Base-by-base conservation (phyloP, 108 stramenopile genomes). In the Discostella pseudostelligera region DNA sequence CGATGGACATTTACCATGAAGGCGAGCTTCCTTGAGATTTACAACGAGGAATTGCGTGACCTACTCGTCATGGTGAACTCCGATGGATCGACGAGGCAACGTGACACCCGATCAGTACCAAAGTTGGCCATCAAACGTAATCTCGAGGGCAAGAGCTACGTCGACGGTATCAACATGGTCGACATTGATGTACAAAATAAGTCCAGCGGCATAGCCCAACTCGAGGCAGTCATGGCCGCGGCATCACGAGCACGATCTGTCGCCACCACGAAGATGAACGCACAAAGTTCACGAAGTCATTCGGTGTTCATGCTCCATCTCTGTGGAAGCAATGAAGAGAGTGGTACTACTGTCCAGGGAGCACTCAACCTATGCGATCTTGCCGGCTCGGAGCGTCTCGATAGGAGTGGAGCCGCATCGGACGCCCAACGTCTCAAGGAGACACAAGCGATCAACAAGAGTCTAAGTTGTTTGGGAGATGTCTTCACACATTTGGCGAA, bases 231-330 rank as follows among this genome's bases (percentile, higher is more conserved):
- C 39, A 93, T 96, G 88, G 77, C 67, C 44, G 74, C 83, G 1
- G 99, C 99, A 8, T 90, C 95, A 4, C 68, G 87, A 53, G 80
- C 97, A 42, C 83, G 99, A 22, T 96, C 96, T 8, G 96, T 98
- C 13, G 96, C 94, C 8, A 79, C 86, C n/a, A 99, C 99, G 7
- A 89, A 94, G 50, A 98, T 98, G 97, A 99, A 99, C 80, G 92
- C 89, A 24, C 88, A 91, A 39, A 97, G 96, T 54, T 97, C 97
- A 9, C 94, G 99, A 39, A 94, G 92, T 69, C 99, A 99, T 76
- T 93, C 95, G 17, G 97, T 99, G 2, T 99, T 99, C 77, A 98
- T 98, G 80, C 94, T 99, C 35, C 92, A 98, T 78, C 84, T 99
- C 25, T 80, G 74, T 54, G 98, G 97, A 47, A 70, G 60, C 59